Evolutionary conservation across 179 eudicot species (phyloP), one percentile per base, ranked within the genome.

Genomic region (Corrigiola litoralis): DNA sequence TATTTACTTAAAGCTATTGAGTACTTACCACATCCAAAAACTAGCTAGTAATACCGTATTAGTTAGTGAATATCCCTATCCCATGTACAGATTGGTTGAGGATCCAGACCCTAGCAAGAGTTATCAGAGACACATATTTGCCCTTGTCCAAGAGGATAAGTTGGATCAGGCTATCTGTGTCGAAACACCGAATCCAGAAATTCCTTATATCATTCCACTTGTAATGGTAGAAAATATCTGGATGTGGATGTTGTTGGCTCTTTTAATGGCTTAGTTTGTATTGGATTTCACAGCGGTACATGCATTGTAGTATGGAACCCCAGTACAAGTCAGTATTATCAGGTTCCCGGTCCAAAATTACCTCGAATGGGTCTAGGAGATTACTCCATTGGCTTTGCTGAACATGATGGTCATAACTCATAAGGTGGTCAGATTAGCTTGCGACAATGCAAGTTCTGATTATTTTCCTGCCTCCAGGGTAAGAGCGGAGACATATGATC

Each of bases 131-230:
- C 59, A 54, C 59, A 32, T 31, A 32, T 54, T 31, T 54, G 40
- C 59, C 38, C 59, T 54, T 32, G 59, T 54, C 38, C 25, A n/a
- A 54, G 59, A 7, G 23, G 24, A 54, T 54, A 32, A 54, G 8
- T 17, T 54, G 38, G 40, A 32, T 32, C 40, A 54, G 32, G 59
- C 59, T 29, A 33, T 54, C 23, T 24, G 17, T 54, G 59, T 54
- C 18, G 59, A 54, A 54, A 54, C 59, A 32, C 59, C 59, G 24
- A 32, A 54, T 54, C 59, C 59, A 54, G 17, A 54, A 54, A 54
- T 54, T 23, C 32, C 59, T 12, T 20, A 54, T 17, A 54, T 54
- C 6, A 24, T n/a, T 54, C 59, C 24, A 13, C 6, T 12, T 1
- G 2, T 8, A 54, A 54, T 54, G 59, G 59, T 31, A 38, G 41